Percentiles rank a stretch among this genome's conserved stretches.
Conservation (phyloP, 2,329 filamentous ascomycete species). For the Volutella citrinella region DNA sequence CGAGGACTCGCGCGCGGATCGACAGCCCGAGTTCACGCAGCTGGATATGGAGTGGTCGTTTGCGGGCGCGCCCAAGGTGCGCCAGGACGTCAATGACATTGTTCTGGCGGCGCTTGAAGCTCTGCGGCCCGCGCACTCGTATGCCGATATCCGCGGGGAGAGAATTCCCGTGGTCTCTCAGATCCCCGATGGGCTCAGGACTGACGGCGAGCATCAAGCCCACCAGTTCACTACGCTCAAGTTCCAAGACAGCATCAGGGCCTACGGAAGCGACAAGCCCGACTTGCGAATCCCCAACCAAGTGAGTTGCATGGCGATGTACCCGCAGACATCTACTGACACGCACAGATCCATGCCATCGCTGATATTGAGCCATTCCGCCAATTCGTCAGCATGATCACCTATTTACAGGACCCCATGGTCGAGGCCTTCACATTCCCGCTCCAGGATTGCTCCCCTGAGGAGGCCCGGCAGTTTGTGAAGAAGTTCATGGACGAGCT, state of each 20-base stretch:
- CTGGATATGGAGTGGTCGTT: slow-evolving; percentile 95
- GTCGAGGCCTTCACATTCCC: slow-evolving; percentile 74
- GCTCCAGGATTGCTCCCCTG: slow-evolving; percentile 48
- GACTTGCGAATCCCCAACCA: slow-evolving; percentile 73
- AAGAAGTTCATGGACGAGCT: slow-evolving; percentile 65
- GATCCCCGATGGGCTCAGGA: slow-evolving; percentile 16
- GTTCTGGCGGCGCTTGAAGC: slow-evolving; percentile 26
- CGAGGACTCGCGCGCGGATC: slow-evolving; percentile 86
- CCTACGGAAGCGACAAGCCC: slow-evolving; percentile 88
- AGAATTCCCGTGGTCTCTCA: slow-evolving; percentile 30
- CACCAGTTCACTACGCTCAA: slow-evolving; percentile 34
- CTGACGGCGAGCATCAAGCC: slow-evolving; percentile 18
- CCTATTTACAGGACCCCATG: slow-evolving; percentile 61
- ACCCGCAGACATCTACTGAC: too few relatives aligned
- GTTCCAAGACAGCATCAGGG: slow-evolving; percentile 59
- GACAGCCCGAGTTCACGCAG: slow-evolving; percentile 94
- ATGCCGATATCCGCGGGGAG: slow-evolving; percentile 55
- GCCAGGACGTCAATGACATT: slow-evolving; percentile 34
- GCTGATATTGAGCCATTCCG: slow-evolving; percentile 54
- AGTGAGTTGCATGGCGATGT: slow-evolving; percentile 38
- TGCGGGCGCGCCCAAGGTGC: slow-evolving; percentile 48
- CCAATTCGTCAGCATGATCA: slow-evolving; percentile 74
- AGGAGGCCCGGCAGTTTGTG: slow-evolving; percentile 60
- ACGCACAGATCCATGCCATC: slow-evolving; percentile 61
- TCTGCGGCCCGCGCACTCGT: slow-evolving; percentile 45